phyloP scores from a whole-genome alignment of 495 filamentous ascomycete species.

The Penicillium desertorum region DNA sequence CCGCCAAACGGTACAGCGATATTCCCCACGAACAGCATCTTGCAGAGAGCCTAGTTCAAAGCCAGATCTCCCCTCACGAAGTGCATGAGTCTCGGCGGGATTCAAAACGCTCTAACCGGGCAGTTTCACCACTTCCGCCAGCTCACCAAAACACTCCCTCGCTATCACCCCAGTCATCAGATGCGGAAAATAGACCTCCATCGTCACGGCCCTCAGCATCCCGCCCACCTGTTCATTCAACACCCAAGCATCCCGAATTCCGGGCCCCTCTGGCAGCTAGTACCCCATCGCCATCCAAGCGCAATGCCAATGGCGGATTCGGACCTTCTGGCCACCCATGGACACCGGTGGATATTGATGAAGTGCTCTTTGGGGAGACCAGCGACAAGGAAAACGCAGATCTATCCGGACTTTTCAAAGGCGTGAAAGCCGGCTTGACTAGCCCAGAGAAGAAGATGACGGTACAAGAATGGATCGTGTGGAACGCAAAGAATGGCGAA shows the following conservation, averaged over 20 bases:
- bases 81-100: constrained; percentile 11
- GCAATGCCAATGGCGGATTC: constrained; percentile 53
- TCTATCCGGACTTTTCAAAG: constrained; percentile 40
- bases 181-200: constrained; percentile 76
- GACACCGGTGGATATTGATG: constrained; percentile 68
- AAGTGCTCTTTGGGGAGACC: constrained; percentile 49
- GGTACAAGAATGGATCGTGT: constrained; percentile 87
- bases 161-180: constrained; percentile 71
- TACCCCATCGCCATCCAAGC: constrained; percentile 71
- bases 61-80: constrained; percentile 22
- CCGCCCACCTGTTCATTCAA: constrained; percentile 34
- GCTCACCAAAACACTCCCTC: constrained; percentile 48
- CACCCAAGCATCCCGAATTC: constrained; percentile 39
- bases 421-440: constrained; percentile 59
- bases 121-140: constrained; percentile 38
- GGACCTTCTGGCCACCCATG: constrained; percentile 66
- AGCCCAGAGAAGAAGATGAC: constrained; percentile 84
- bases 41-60: constrained; percentile 32
- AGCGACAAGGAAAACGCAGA: constrained; percentile 59
- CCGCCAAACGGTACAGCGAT: constrained; percentile 45
- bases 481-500: constrained; percentile 77
- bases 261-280: constrained; percentile 50
- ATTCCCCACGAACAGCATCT: constrained; percentile 44
- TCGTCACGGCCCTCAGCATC: constrained; percentile 55
- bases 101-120: constrained; percentile 17